Conservation (phyloP, 441 rosid genomes). For the Adansonia gregorii region DNA sequence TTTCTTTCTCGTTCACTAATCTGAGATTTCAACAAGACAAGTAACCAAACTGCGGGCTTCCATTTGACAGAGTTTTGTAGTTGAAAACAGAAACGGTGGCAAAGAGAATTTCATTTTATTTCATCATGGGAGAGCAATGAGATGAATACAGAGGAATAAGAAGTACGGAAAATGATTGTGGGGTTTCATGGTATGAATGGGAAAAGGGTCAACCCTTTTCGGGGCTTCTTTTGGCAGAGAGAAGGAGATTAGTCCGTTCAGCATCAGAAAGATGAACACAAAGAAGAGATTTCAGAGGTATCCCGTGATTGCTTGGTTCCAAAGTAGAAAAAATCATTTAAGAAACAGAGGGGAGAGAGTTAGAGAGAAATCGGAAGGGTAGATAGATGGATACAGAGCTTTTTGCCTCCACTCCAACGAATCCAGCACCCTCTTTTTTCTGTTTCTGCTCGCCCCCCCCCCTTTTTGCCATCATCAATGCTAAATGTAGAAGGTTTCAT, state of each 20-base stretch:
- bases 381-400: conserved; percentile 10
- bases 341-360: not conserved
- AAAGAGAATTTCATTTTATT: conserved; percentile 4
- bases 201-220: not conserved
- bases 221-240: conserved; percentile 29
- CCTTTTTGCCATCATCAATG: conserved; percentile 35
- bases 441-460: conserved; percentile 13
- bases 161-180: conserved; percentile 27
- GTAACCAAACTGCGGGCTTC: conserved; percentile 22
- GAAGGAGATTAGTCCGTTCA: conserved; percentile 45
- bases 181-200: conserved; percentile 33
- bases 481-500: not conserved
- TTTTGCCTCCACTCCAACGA: conserved; percentile 23
- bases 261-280: conserved; percentile 57
- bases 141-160: conserved; percentile 25
- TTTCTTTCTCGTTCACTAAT: too few species aligned
- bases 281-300: conserved; percentile 63
- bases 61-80: conserved; percentile 2
- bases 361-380: not conserved
- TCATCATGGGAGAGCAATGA: conserved; percentile 28
- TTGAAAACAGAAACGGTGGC: conserved; percentile 21
- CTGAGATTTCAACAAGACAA: too few species aligned
- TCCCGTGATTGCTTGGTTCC: conserved; percentile 79
- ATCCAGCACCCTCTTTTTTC: conserved; percentile 36
- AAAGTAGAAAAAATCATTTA: conserved; percentile 41